Base-by-base conservation (phyloP, 495 filamentous ascomycete species). In the Aspergillus homomorphus region DNA sequence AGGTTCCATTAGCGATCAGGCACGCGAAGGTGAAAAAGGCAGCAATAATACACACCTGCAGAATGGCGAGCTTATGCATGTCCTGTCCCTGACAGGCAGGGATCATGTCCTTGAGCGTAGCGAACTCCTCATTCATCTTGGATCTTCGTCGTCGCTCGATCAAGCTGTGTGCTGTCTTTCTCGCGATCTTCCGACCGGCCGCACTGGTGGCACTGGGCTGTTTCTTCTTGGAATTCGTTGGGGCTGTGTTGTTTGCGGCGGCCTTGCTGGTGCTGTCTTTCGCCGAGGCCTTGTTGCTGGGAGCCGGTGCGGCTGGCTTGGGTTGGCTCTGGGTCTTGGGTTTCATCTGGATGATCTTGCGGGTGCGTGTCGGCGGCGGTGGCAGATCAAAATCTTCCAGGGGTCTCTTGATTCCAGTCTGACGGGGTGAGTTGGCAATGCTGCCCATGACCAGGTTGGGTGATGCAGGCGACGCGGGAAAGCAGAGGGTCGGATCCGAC, bases 101-200 rank as follows among this genome's bases (percentile, higher is more conserved):
- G 62, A 98, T 96, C 88, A 98, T 89, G 67, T 88, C 84, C 76
- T 97, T 98, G 58, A 98, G 76, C 16, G 94, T 88, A 1, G 84
- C 87, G 76, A 98, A 98, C 72, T 98, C 94, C 66, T 98, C 94
- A 65, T 98, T 98, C 94, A 98, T 98, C 79, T 98, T 98, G 5
- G 90, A 96, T 51, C 94, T 80, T 61, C 94, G 78, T 49, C 95
- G 76, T 16, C 94, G 82, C 74, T 98, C 94, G 66, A 98, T 98
- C 63, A 98, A 71, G 62, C 90, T 96, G 66, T 98, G 94, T 2
- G 94, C 94, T 1, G 95, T 98, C 72, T 98, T 98, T 62, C 94
- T 82, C 4, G 94, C 92, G 54, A 93, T 95, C 75, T 97, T 98
- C 41, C 89, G 82, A 4, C 91, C 90, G 0, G 92, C 89, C 0